Evolutionary conservation across 2,329 filamentous ascomycete species (phyloP), one percentile per base, ranked within the genome.

Genomic region (Aschersonia sp.): DNA sequence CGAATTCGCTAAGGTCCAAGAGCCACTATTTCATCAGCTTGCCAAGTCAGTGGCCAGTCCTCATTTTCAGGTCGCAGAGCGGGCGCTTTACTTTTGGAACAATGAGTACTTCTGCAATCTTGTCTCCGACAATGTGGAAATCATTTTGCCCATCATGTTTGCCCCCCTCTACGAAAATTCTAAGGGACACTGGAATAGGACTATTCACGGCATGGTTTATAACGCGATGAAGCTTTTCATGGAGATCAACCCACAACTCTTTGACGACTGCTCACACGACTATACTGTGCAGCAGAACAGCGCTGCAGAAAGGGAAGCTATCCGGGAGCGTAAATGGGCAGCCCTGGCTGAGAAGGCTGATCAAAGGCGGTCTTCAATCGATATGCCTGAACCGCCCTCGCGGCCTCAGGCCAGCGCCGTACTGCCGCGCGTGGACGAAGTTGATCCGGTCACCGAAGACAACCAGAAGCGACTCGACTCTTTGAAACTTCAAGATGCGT

Each of bases 141-240:
- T 95, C 44, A 98, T 98, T 57, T 73, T 98, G 43, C 92, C 92
- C 4, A 98, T 98, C 62, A 98, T 98, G 92, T 98, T 98, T 68
- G 89, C 90, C 30, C 90, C 92, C 2, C 75, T 98, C 32, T 98
- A 96, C 58, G 92, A 98, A 66, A 98, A 98, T 64, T 97, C 90
- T 5, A 98, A 98, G 70, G 90, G 90, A 9, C 92, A 98, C 62
- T 98, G 92, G 92, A 98, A 98, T 63, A 97, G 92, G 59, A 98
- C 92, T 6, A 98, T 98, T 56, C 92, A 98, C 61, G 92, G 92
- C 63, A 97, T 98, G 90, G 92, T 98, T 9, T 97, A 97, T 66
- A 98, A 97, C 60, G 92, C 92, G 49, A 97, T 98, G 92, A 98
- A 98, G 65, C 78, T 98, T 39, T 98, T 98, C 67, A 98, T 98